Base-by-base conservation (phyloP, 441 rosid genomes). In the Arabidopsis hybrid region DNA sequence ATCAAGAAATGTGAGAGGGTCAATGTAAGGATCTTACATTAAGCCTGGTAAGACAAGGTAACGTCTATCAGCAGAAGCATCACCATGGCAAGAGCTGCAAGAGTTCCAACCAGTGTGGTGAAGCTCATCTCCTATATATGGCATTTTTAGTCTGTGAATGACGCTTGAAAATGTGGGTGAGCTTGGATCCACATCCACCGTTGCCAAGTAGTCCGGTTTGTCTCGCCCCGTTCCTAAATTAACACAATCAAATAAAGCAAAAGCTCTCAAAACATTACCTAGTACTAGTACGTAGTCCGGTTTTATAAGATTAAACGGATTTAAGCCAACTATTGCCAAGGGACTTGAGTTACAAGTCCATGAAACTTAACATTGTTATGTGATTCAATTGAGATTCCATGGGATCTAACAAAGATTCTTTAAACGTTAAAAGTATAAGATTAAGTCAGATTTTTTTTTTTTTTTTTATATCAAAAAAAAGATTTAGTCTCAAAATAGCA, bases 101-200 rank as follows among this genome's bases (percentile, higher is more conserved):
- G 95, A 40, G 80, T 93, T 93, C 98, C 98, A 93, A 9, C 98
- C 98, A 8, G 95, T 80, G 78, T 92, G 98, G 74, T 94, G 97
- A 40, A 94, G 89, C 72, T 92, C 98, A 76, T 94, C 98, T 49
- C 95, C 97, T 2, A 90, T 1, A 75, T 81, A 60, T 13, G 96
- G 93, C 80, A 90, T 80, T 35, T 85, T 80, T 8, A 94, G 76
- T 86, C 98, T 83, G 65, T 92, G 95, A 72, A 94, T 86, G 8
- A 92, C 88, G 58, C 85, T 80, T 1, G 99, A 90, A 74, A 79
- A 92, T 47, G 89, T 87, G 6, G 90, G 83, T n/a, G 99, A 94
- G 81, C 39, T 83, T 31, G 92, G 95, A 85, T 93, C 93, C 4
- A 90, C 86, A 73, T 91, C 98, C 21, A 93, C 84, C 1, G 98